Conservation (phyloP, 768 basidiomycete species). For the Cystobasidium tubakii region DNA sequence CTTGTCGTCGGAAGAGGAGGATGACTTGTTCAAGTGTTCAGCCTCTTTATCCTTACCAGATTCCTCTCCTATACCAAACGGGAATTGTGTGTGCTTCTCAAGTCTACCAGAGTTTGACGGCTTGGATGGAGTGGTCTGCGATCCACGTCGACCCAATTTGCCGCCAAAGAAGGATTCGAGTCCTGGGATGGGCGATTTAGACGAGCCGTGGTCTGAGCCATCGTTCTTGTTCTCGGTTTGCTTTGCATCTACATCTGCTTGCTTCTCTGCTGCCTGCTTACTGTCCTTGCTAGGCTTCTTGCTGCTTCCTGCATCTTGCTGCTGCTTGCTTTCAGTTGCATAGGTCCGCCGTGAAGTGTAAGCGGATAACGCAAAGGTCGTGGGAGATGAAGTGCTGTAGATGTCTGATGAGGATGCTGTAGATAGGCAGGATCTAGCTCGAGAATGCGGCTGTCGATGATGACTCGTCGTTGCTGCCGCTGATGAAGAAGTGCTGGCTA, state of each 20-base stretch:
- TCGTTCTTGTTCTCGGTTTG: neutral
- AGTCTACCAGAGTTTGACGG: neutral
- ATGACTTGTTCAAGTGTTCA: slow-evolving; percentile 21
- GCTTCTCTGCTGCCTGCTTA: slow-evolving; percentile 12
- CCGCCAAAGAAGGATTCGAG: slow-evolving; percentile 46
- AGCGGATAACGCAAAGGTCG: neutral
- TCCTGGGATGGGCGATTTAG: slow-evolving; percentile 26
- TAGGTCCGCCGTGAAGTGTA: neutral
- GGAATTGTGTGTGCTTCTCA: slow-evolving; percentile 16
- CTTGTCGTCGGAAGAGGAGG: slow-evolving; percentile 12
- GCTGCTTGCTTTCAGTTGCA: neutral
- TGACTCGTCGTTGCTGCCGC: neutral
- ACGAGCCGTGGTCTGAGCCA: neutral
- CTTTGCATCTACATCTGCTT: neutral
- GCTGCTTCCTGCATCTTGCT: slow-evolving; percentile 6
- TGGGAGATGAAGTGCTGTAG: neutral
- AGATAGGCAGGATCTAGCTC: neutral
- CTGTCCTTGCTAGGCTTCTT: neutral
- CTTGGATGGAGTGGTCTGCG: slow-evolving; percentile 23
- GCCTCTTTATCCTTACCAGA: slow-evolving; percentile 23
- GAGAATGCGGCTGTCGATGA: neutral
- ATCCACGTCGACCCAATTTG: slow-evolving; percentile 38
- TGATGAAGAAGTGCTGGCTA: neutral
- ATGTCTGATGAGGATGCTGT: neutral
- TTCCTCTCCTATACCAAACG: slow-evolving; percentile 21